Evolutionary conservation across 495 filamentous ascomycete genomes (phyloP).

Genomic region (Neurospora sp.): DNA sequence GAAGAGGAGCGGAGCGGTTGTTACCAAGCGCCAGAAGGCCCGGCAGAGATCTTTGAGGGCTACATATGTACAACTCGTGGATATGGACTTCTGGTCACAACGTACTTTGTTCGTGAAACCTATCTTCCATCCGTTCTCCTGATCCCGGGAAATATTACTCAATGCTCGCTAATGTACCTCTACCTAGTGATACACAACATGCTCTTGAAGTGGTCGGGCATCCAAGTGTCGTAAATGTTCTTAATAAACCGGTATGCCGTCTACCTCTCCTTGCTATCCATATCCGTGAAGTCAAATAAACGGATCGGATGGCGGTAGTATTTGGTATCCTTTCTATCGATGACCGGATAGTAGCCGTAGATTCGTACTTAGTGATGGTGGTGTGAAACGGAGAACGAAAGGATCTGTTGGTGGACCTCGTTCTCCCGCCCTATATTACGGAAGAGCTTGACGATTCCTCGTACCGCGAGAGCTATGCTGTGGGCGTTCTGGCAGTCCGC

Average conservation of each 20-base stretch:
- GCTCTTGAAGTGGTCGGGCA: conserved; percentile 27
- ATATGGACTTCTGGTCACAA: too few species aligned
- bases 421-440: conserved; percentile 19
- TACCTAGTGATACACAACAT: conserved; percentile 6
- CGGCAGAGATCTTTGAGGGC: too few species aligned
- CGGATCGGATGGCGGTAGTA: conserved; percentile 7
- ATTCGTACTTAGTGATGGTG: conserved; percentile 26
- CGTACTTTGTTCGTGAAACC: too few species aligned
- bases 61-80: too few species aligned
- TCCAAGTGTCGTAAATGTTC: conserved; percentile 29
- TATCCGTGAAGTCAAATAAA: neutral
- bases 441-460: conserved; percentile 27
- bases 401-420: conserved; percentile 30
- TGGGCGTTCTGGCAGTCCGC: conserved; percentile 11
- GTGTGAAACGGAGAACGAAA: conserved; percentile 41
- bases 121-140: too few species aligned
- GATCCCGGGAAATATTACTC: too few species aligned
- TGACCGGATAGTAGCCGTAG: conserved; percentile 25
- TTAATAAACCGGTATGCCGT: conserved; percentile 5
- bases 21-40: too few species aligned
- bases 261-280: neutral
- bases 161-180: too few species aligned
- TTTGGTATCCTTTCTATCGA: conserved; percentile 4
- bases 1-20: too few species aligned
- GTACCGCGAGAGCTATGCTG: conserved; percentile 30